Evolutionary conservation across 1,284 basidiomycete species (phyloP).

Genomic region (Bjerkandera adusta): DNA sequence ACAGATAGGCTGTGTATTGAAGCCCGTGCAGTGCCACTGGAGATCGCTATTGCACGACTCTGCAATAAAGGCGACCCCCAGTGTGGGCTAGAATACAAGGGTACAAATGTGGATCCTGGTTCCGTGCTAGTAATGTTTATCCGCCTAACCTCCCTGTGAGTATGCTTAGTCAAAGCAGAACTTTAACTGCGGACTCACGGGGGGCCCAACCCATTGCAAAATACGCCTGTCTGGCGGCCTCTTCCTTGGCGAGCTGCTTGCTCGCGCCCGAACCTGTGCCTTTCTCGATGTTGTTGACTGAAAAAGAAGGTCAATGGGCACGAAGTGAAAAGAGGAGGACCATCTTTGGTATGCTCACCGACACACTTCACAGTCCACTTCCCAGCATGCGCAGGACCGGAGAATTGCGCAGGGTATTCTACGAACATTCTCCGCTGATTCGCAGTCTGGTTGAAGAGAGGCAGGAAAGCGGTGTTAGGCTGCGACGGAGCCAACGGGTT

Average conservation of each 20-base stretch:
- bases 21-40: neutral
- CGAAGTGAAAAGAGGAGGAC: neutral
- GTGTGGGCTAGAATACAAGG: constrained; percentile 22
- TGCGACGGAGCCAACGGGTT: constrained; percentile 60
- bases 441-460: constrained; percentile 71
- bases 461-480: constrained; percentile 58
- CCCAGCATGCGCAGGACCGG: constrained; percentile 63
- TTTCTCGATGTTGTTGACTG: constrained; percentile 68
- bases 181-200: constrained; percentile 26
- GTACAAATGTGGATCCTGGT: constrained; percentile 16
- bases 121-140: constrained; percentile 8
- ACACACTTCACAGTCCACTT: constrained; percentile 62
- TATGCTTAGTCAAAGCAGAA: neutral
- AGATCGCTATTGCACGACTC: constrained; percentile 1
- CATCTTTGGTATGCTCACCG: constrained; percentile 24
- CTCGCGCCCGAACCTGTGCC: constrained; percentile 58
- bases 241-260: constrained; percentile 74
- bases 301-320: neutral
- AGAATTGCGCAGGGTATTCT: constrained; percentile 55
- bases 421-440: constrained; percentile 58
- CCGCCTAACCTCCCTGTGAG: neutral
- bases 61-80: neutral
- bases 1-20: neutral
- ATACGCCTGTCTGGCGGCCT: constrained; percentile 67
- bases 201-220: constrained; percentile 68